Evolutionary conservation across 768 basidiomycete species (phyloP), one percentile per base, ranked within the genome.

Genomic region (Tephrocybe sp.): DNA sequence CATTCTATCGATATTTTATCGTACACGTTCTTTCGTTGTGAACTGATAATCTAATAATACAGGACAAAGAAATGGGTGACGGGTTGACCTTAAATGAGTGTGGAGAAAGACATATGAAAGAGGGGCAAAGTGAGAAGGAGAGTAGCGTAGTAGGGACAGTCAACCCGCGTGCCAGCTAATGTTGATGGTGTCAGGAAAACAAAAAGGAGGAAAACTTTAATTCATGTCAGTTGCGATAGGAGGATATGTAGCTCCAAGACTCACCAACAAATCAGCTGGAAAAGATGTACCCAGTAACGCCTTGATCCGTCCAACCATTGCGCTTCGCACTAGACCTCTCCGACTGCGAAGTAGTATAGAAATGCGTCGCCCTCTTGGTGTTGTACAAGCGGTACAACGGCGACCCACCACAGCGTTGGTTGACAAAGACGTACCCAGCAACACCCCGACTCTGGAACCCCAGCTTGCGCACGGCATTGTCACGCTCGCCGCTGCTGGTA

Each of bases 301-400:
- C 49, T 26, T 55, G 44, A 18, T 55, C 54, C 18, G 3, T 27
- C 54, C 54, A 55, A 19, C 50, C 54, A 13, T 22, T 12, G n/a
- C 16, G 8, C 41, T 47, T 37, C 1, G 49, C 50, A 21, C 21
- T 54, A 5, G 19, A 16, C 18, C 49, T 51, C 41, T 55, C 54
- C 19, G 27, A 21, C 11, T 47, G 40, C 1, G 49, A 55, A 1
- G 50, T 39, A 1, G 54, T 55, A 15, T 48, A 55, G 36, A 55
- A 55, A 15, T 55, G 54, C 11, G 2, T 46, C 13, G 43, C 46
- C 24, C 34, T 47, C 12, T 41, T 22, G 19, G 42, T 36, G 36
- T 55, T 56, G 39, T 35, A 56, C 8, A 56, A 34, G 28, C 55
- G 51, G 26, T 49, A 56, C 24, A 56, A 35, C n/a, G 55, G 47